Evolutionary conservation across 441 rosid genomes (phyloP), one percentile per base, ranked within the genome.

Genomic region (Erysimum pusillum): DNA sequence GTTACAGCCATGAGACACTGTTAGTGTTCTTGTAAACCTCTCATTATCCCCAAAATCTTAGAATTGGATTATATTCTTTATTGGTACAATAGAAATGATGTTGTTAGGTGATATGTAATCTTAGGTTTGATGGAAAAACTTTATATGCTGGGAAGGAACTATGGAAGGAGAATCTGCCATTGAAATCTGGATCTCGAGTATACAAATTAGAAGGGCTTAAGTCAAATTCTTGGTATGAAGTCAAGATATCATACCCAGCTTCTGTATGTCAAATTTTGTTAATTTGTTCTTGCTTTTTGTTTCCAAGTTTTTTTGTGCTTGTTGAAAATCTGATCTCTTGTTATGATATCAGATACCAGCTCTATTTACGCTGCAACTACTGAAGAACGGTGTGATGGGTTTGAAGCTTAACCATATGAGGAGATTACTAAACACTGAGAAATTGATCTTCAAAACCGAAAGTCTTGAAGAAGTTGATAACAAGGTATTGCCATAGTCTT

Each of bases 221-320:
- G 78, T 71, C 97, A 9, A 56, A 78, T 76, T 79, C 89, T 80
- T 85, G 95, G 97, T 93, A 93, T 56, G 94, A 93, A 95, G 96
- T 93, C 88, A 95, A 95, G 97, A 95, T 95, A 80, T 93, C 99
- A 14, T 91, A 90, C 71, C 99, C 97, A 63, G 97, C 98, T 83
- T 93, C 95, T 85, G 99, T 93, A 93, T 82, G 98, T 89, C 68
- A 60, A 63, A 18, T 59, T 59, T 60, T 36, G 14, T 36, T 54
- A 52, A 66, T 67, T 69, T 70, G 36, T 49, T 71, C 64, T 68
- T 56, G 7, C 2, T 73, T 52, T 82, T 36, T 41, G 20, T 42
- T 78, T 28, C 41, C 62, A 51, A 9, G 12, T 46, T 22, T 28
- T 61, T 17, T 12, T 67, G 48, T 52, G 36, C 1, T 56, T 58